These are phyloP conservation scores for Calocybe indica DNA, from an alignment of 768 basidiomycete genomes.

Conservation along the genomic window DNA sequence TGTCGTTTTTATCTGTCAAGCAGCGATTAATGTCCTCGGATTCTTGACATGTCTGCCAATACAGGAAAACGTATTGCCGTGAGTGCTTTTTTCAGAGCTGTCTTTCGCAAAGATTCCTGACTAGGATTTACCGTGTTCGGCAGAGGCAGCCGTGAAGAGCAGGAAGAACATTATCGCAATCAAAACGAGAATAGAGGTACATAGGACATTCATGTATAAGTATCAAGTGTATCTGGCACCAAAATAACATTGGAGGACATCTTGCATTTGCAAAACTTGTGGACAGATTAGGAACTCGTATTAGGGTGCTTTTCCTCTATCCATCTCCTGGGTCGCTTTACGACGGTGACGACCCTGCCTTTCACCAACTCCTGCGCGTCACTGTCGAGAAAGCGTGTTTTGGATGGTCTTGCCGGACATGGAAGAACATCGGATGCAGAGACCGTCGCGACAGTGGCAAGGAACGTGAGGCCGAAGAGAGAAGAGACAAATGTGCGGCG, in stretches of 20 bases:
- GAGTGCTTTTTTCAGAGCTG: constrained; percentile 12
- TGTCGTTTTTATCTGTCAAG: constrained; percentile 79
- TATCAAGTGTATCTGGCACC: constrained; percentile 16
- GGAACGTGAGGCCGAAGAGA: constrained; percentile 75
- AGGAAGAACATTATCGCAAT: constrained; percentile 49
- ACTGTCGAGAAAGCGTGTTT: constrained; percentile 54
- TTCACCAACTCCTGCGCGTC: constrained; percentile 20
- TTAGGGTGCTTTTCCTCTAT: constrained; percentile 64
- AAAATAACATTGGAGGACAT: too few relatives aligned
- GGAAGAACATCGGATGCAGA: constrained; percentile 75
- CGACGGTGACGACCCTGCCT: constrained; percentile 39
- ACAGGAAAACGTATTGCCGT: constrained; percentile 67
- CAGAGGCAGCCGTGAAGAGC: constrained; percentile 60
- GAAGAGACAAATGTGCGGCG: constrained; percentile 71
- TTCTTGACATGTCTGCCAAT: constrained; percentile 71
- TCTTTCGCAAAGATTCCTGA: constrained; percentile 1
- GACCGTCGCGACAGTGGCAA: constrained; percentile 74
- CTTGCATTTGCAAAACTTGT: background rate
- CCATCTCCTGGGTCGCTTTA: constrained; percentile 68
- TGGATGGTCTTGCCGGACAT: constrained; percentile 65
- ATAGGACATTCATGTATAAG: constrained; percentile 18
- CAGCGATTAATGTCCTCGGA: constrained; percentile 56
- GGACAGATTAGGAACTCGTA: constrained; percentile 13
- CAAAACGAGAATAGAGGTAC: constrained; percentile 22
- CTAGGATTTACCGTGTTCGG: background rate